phyloP scores from a whole-genome alignment of 2,329 filamentous ascomycete species.

The Sporothrix humicola region DNA sequence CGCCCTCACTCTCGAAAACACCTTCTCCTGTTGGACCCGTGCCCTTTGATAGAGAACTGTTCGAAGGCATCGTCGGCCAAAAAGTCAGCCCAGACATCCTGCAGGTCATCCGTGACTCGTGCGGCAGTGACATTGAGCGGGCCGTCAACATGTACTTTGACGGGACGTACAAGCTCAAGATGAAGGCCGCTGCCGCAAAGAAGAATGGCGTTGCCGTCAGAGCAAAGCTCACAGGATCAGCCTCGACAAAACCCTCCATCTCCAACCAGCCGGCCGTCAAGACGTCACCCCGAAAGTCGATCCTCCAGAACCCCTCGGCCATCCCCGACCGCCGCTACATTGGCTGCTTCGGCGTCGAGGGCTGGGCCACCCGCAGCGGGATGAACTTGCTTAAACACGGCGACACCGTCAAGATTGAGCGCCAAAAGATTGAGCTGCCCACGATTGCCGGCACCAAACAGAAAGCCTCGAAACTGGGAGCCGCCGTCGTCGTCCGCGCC shows the following conservation, averaged over 20 bases:
- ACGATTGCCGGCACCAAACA: slow-evolving; percentile 44
- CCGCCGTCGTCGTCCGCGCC: slow-evolving; percentile 45
- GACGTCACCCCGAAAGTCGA: slow-evolving; percentile 30
- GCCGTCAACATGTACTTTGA: slow-evolving; percentile 75
- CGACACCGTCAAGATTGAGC: slow-evolving; percentile 84
- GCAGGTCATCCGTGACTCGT: slow-evolving; percentile 58
- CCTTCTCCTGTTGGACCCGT: slow-evolving; percentile 29
- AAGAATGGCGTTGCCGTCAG: slow-evolving; percentile 1
- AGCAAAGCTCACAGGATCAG: background rate
- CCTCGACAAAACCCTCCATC: slow-evolving; percentile 1
- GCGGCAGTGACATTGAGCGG: slow-evolving; percentile 63
- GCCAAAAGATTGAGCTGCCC: slow-evolving; percentile 73
- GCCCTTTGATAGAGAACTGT: slow-evolving; percentile 62
- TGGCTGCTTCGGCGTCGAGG: slow-evolving; percentile 88
- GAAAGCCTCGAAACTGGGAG: slow-evolving; percentile 53
- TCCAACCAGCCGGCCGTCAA: slow-evolving; percentile 18
- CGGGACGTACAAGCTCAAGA: slow-evolving; percentile 61
- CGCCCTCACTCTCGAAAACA: slow-evolving; percentile 18
- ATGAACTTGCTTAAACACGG: slow-evolving; percentile 75
- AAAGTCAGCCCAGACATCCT: slow-evolving; percentile 58
- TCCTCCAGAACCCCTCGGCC: slow-evolving; percentile 29
- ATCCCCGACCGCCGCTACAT: slow-evolving; percentile 69
- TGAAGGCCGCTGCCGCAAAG: slow-evolving; percentile 42
- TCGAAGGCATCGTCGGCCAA: slow-evolving; percentile 65
- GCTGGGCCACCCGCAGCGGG: slow-evolving; percentile 90